Base-by-base conservation (phyloP, 1,284 basidiomycete genomes). In the Leccinum colubrinum region DNA sequence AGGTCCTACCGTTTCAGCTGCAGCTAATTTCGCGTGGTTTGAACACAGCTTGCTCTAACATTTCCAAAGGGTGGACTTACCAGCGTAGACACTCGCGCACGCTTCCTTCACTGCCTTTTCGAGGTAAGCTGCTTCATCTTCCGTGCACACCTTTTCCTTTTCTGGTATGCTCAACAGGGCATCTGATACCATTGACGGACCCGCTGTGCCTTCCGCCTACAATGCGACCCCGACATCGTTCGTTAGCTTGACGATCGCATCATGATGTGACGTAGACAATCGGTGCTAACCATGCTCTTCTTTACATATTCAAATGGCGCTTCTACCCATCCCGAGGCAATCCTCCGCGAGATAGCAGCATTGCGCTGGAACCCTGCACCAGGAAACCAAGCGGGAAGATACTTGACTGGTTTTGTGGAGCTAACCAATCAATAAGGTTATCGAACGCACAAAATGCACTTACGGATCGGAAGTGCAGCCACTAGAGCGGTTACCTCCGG, bases 321-420 rank as follows among this genome's bases (percentile, higher is more conserved):
- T 0, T 70, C 63, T 4, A 73, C 52, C 62, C 63, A 66, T 37
- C 20, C 17, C 5, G 57, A 4, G 15, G 64, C 60, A 3, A 30
- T 54, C 35, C n/a, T 17, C 30, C 61, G 61, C 8, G 57, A 58
- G n/a, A 62, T 59, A 22, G 20, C 12, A 27, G 67, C 70, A 8
- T 9, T 56, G 8, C 62, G 62, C 11, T 71, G 62, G 59, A 70
- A 65, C 6, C 55, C 22, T 20, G 65, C 65, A 17, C 69, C 71
- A 48, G 69, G 68, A 3, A 69, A 61, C 72, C 70, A 71, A 3
- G 60, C 20, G 3, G 70, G 70, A 58, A 73, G 50, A 39, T 67
- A 12, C 25, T 35, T 61, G 17, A 73, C 70, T 69, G 7, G n/a
- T 0, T 41, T 12, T 33, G 41, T 43, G 46, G 25, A 55, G 22